Conservation (phyloP, 495 filamentous ascomycete genomes). For the Penicillium waksmanii region DNA sequence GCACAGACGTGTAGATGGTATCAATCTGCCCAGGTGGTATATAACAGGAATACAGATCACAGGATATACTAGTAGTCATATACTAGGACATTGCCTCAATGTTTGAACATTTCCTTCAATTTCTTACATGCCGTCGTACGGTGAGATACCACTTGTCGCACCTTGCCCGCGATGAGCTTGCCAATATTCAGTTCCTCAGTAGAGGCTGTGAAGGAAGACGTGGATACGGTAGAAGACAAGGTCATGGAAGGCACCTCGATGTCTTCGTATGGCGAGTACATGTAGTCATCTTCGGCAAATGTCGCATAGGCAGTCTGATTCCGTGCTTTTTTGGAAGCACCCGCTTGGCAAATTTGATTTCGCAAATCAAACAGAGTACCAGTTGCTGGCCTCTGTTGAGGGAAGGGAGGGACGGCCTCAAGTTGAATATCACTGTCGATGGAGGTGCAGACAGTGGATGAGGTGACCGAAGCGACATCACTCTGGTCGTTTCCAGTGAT, state of each 20-base stretch:
- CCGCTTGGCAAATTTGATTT: conserved; percentile 10
- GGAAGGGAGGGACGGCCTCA: conserved; percentile 14
- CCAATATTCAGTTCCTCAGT: conserved; percentile 1
- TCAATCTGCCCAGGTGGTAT: no score
- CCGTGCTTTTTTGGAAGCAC: neutral
- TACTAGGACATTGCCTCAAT: neutral
- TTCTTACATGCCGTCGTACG: conserved; percentile 1
- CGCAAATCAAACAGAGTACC: conserved; percentile 10
- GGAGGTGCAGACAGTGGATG: neutral
- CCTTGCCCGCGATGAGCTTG: conserved; percentile 6
- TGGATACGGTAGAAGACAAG: conserved; percentile 2
- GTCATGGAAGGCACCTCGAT: conserved; percentile 2
- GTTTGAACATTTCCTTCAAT: conserved; percentile 5
- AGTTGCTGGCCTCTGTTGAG: conserved; percentile 4
- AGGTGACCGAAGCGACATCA: neutral
- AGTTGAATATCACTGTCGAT: conserved; percentile 3
- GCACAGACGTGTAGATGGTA: no score
- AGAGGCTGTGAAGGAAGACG: conserved; percentile 3
- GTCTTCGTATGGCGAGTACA: neutral
- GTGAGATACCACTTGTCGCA: conserved; percentile 7
- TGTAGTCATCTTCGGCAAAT: neutral
- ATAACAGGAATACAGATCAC: no score
- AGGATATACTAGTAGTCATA: neutral
- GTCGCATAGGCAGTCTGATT: neutral
- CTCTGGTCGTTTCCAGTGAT: neutral